Conservation (phyloP, 2,329 filamentous ascomycete genomes). For the Penicillium sp. region DNA sequence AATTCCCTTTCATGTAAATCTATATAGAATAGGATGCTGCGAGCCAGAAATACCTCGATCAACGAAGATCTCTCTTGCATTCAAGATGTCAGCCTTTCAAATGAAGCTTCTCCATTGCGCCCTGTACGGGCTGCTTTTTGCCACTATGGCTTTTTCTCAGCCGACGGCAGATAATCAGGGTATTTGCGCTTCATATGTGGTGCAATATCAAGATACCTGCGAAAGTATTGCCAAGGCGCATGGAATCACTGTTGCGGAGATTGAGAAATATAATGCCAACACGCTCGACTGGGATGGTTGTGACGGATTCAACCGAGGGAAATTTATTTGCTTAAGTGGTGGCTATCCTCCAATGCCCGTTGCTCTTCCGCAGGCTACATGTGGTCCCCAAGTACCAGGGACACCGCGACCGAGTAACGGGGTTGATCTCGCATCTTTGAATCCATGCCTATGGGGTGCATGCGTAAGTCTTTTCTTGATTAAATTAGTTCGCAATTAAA, state of each 20-base stretch:
- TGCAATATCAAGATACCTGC: slow-evolving; percentile 37
- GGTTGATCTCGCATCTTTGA: slow-evolving; percentile 15
- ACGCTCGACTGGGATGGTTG: slow-evolving; percentile 47
- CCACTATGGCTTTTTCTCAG: not conserved
- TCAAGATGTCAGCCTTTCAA: not conserved
- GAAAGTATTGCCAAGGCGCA: slow-evolving; percentile 31
- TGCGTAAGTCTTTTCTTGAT: slow-evolving; percentile 6
- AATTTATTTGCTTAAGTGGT: slow-evolving; percentile 40
- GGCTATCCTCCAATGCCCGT: slow-evolving; percentile 43
- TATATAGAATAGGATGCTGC: not conserved
- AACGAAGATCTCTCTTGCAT: not conserved
- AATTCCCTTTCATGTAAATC: not conserved
- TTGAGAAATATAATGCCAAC: slow-evolving; percentile 42
- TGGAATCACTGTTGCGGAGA: slow-evolving; percentile 35
- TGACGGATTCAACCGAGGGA: slow-evolving; percentile 26
- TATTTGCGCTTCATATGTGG: slow-evolving; percentile 35
- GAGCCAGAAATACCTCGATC: not conserved
- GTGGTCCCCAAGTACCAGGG: slow-evolving; percentile 46
- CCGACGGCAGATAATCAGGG: not conserved
- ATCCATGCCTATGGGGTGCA: slow-evolving; percentile 6
- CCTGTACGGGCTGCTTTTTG: not conserved
- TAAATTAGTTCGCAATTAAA: not conserved
- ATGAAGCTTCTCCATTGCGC: not conserved
- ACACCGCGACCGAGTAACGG: slow-evolving; percentile 32
- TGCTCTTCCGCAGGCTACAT: slow-evolving; percentile 37